Conservation (phyloP, 2,329 filamentous ascomycete genomes). For the Fusarium chlamydosporum region DNA sequence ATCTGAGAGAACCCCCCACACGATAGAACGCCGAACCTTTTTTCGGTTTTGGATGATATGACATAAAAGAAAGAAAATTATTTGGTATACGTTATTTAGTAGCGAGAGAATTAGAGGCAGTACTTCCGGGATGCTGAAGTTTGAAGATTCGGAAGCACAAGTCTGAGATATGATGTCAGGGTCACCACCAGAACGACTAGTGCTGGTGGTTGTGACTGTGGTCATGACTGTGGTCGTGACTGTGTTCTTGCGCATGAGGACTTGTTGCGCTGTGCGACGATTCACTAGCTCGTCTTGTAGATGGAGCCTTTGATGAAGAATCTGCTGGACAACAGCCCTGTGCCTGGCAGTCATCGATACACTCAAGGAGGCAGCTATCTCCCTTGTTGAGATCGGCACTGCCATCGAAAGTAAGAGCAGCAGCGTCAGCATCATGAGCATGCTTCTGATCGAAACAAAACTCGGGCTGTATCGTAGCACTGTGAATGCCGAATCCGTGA, state of each 20-base stretch:
- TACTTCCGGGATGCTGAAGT: not conserved
- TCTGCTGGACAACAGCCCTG: conserved; percentile 55
- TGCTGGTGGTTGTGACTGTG: conserved; percentile 32
- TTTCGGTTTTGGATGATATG: conserved; percentile 21
- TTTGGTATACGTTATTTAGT: conserved; percentile 24
- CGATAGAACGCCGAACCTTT: conserved; percentile 43
- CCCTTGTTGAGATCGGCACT: conserved; percentile 49
- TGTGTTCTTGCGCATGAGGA: conserved; percentile 31
- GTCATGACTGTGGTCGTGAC: conserved; percentile 13
- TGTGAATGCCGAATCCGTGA: conserved; percentile 96
- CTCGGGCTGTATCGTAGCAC: conserved; percentile 96
- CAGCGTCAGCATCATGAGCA: conserved; percentile 56
- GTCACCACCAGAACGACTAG: conserved; percentile 6
- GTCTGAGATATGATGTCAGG: not conserved
- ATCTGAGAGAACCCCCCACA: conserved; percentile 20
- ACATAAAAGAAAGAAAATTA: conserved; percentile 25
- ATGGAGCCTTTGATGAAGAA: conserved; percentile 54
- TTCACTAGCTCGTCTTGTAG: conserved; percentile 55
- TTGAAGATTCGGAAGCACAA: not conserved
- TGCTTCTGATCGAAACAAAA: conserved; percentile 72
- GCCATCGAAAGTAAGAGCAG: conserved; percentile 57
- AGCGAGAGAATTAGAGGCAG: conserved; percentile 11
- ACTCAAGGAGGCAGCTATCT: conserved; percentile 64
- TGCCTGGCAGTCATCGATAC: conserved; percentile 57
- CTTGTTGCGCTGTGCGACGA: conserved; percentile 50